Evolutionary conservation across 352 stramenopile species (phyloP).

Genomic region (Blastocystis sp.): DNA sequence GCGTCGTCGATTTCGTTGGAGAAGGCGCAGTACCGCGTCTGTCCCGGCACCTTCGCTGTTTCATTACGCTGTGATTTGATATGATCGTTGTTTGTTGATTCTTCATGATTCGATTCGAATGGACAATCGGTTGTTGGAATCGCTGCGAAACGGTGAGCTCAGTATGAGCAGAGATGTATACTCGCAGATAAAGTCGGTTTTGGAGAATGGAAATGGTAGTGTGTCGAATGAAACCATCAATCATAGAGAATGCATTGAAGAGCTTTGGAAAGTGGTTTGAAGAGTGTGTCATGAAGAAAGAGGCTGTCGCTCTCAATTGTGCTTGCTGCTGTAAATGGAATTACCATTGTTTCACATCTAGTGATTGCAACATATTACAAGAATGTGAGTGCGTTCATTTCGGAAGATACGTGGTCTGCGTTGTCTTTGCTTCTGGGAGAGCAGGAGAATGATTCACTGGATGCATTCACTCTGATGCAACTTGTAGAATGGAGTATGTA

Average conservation of each 20-base stretch:
- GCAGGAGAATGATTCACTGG: no score
- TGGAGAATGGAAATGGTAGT: background rate
- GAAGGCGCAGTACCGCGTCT: background rate
- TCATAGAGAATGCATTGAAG: background rate
- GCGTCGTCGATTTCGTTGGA: background rate
- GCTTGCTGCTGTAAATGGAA: background rate
- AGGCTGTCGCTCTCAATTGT: background rate
- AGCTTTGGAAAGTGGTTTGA: background rate
- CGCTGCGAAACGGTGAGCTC: background rate
- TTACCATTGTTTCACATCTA: background rate
- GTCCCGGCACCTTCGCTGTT: background rate
- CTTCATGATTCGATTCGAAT: background rate
- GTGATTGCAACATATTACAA: background rate
- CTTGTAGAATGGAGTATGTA: no score
- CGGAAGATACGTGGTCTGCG: background rate
- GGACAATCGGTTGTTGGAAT: background rate
- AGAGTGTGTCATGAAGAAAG: background rate
- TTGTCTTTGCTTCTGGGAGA: background rate
- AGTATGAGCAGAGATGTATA: background rate
- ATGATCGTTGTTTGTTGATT: background rate
- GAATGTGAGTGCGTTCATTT: background rate
- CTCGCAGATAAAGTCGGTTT: background rate
- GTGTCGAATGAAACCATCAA: background rate
- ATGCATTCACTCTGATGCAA: no score
- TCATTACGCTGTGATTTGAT: background rate